Base-by-base conservation (phyloP, 2,329 filamentous ascomycete species). In the Escovopsis sp. region DNA sequence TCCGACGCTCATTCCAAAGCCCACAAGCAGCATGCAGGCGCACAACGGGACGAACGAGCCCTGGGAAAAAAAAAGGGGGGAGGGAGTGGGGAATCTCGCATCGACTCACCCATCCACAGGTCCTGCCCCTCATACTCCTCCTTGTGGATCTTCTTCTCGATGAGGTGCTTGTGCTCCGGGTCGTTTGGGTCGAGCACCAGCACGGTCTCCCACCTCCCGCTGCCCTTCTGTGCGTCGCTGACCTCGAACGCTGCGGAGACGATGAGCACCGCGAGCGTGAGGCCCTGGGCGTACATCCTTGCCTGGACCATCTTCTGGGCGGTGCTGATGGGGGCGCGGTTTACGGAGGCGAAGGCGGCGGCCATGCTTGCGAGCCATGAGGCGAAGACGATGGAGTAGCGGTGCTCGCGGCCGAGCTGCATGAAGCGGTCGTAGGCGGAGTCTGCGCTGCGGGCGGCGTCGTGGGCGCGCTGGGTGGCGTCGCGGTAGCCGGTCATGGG, bases 241-340 rank as follows among this genome's bases (percentile, higher is more conserved):
- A 74, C 70, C 75, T 95, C 88, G 53, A 95, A 82, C 10, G 77
- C 82, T 37, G 89, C 86, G 29, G 79, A 83, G 43, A 84, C 77
- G 56, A 94, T 74, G 43, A 95, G 69, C 40, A 94, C 85, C 48
- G 81, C 83, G 37, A 95, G 68, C 5, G 88, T 94, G 52, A 94
- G 67, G 6, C 84, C 86, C 67, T 95, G 88, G 4, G 88, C 88
- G 63, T 94, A 94, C 49, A 95, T 82, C 74, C 88, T 81, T 20
- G 87, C 88, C 71, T 95, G 88, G 13, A 95, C 88, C 16, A 95
- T 67, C 71, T 94, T 94, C 70, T 95, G 88, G 46, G 74, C 66
- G 2, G 77, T 79, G 39, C 72, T 76, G 37, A 94, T 70, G 49
- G 74, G 79, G 59, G 85, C 85, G 48, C 85, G 76, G 55, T 81